These are phyloP conservation scores for Hanseniaspora jakobsenii DNA, from an alignment of 805 yeast genomes.

Conservation along the genomic window DNA sequence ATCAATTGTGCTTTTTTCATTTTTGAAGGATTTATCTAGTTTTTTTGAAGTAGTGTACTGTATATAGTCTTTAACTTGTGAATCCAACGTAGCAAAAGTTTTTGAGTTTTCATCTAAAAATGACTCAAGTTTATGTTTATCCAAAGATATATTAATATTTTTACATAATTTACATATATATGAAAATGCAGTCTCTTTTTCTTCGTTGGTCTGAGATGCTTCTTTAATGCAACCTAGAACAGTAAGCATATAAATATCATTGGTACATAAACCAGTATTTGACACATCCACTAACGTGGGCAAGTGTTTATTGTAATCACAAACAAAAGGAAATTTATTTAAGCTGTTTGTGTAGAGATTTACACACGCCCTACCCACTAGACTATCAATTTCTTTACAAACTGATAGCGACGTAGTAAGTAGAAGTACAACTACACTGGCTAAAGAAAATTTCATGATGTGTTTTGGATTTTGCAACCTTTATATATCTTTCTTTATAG, in stretches of 20 bases:
- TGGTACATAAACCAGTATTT: constrained; percentile 29
- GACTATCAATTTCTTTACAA: constrained; percentile 17
- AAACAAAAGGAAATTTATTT: constrained; percentile 28
- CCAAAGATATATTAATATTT: constrained; percentile 24
- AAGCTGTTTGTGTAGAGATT: constrained; percentile 26
- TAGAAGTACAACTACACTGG: too few species aligned
- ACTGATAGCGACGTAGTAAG: neutral
- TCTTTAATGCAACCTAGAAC: constrained; percentile 29
- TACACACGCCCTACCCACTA: constrained; percentile 31
- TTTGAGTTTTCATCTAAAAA: constrained; percentile 18
- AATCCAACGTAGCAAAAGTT: neutral
- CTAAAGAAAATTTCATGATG: too few species aligned
- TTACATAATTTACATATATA: constrained; percentile 29
- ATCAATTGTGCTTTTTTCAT: constrained; percentile 17
- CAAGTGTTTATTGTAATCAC: constrained; percentile 15
- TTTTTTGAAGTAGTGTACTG: neutral
- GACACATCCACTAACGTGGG: constrained; percentile 25
- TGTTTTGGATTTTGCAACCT: too few species aligned
- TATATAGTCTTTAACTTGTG: neutral
- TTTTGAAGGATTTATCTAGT: constrained; percentile 23
- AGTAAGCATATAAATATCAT: constrained; percentile 29
- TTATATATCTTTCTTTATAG: too few species aligned
- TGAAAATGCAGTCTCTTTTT: constrained; percentile 26
- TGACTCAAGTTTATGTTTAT: constrained; percentile 23
- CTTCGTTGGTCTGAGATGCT: constrained; percentile 23